These are phyloP conservation scores for Argentina anserina DNA, from an alignment of 306 rosid genomes.

Conservation along the genomic window DNA sequence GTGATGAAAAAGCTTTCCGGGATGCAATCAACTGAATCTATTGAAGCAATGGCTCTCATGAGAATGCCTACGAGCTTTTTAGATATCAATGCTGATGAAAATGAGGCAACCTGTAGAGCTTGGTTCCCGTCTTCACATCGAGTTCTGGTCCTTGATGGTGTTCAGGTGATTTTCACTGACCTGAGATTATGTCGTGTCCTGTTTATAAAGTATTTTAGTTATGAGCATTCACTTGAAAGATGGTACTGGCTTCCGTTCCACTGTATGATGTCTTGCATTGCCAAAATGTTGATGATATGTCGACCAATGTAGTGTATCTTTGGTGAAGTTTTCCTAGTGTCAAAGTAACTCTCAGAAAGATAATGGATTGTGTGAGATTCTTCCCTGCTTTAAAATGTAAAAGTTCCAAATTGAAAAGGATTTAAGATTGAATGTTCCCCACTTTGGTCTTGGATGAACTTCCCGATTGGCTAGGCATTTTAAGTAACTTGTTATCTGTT, in stretches of 20 bases:
- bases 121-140: constrained; percentile 66
- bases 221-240: background rate
- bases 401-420: background rate
- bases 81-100: constrained; percentile 36
- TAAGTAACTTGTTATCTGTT: background rate
- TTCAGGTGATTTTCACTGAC: constrained; percentile 57
- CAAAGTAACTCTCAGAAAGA: background rate
- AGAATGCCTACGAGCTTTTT: constrained; percentile 59
- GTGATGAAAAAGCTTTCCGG: constrained; percentile 83
- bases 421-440: background rate
- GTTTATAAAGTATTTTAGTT: constrained; percentile 5
- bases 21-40: constrained; percentile 64
- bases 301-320: background rate
- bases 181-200: constrained; percentile 2
- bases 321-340: constrained; percentile 2
- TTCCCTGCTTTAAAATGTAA: background rate
- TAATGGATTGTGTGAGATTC: background rate
- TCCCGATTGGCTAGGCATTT: background rate
- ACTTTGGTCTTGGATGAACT: background rate
- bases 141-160: constrained; percentile 79
- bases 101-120: constrained; percentile 30
- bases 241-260: background rate
- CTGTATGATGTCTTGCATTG: background rate
- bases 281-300: background rate
- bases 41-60: constrained; percentile 76